Evolutionary conservation across 2,329 filamentous ascomycete genomes (phyloP).

Genomic region (Pezicula radicicola): DNA sequence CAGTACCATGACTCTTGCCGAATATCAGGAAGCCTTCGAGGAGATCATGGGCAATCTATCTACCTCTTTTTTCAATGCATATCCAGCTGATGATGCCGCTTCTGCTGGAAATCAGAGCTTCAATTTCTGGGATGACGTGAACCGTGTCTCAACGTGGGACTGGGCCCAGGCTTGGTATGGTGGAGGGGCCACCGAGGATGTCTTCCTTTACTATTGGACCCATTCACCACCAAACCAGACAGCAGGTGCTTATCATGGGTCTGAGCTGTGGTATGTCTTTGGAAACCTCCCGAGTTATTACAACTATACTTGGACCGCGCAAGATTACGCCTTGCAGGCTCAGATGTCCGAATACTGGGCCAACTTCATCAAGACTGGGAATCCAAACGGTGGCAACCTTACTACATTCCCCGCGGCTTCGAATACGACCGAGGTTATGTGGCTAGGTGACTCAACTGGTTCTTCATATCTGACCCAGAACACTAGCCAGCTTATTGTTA

Average conservation of each 20-base stretch:
- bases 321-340: slow-evolving; percentile 24
- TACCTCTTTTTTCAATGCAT: background rate
- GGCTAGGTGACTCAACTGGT: slow-evolving; percentile 7
- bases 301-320: slow-evolving; percentile 17
- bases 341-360: slow-evolving; percentile 66
- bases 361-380: slow-evolving; percentile 62
- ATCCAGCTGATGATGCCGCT: background rate
- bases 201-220: slow-evolving; percentile 26
- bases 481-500: background rate
- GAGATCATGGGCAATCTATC: background rate
- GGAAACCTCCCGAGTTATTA: slow-evolving; percentile 22
- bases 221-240: slow-evolving; percentile 17
- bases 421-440: slow-evolving; percentile 7
- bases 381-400: slow-evolving; percentile 52
- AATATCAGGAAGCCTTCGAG: background rate
- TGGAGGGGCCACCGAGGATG: slow-evolving; percentile 18
- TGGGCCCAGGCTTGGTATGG: slow-evolving; percentile 23
- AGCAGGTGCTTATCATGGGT: slow-evolving; percentile 26
- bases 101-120: slow-evolving; percentile 16
- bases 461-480: background rate
- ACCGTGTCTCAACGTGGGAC: slow-evolving; percentile 19
- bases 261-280: slow-evolving; percentile 28
- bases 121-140: slow-evolving; percentile 20
- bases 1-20: background rate
- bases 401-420: slow-evolving; percentile 10